Base-by-base conservation (phyloP, 2,329 filamentous ascomycete genomes). In the Ophiosphaerella herpotricha region DNA sequence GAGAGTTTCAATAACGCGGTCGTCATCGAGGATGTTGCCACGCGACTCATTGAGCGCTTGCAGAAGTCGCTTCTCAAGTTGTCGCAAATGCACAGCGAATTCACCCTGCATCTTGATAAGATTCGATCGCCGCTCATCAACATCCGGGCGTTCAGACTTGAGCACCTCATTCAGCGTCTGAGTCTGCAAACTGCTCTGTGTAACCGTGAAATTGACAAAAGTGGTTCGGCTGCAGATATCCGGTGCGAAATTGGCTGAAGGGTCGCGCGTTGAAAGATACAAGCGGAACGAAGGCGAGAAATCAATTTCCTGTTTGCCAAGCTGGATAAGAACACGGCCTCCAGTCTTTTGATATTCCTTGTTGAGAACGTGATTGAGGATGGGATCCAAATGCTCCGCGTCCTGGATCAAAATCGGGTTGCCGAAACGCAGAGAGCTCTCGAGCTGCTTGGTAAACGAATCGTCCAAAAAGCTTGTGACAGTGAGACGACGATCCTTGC, bases 341-440 rank as follows among this genome's bases (percentile, higher is more conserved):
- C 94, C 94, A 24, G 95, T 99, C 78, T 92, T 95, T 75, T 99
- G 95, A 74, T 99, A 99, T 71, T 99, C 94, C 74, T 99, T 99
- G 79, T 99, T 99, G 75, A 99, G 85, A 48, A 99, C 93, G 66
- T 99, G 94, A 69, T 97, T 99, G 64, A 99, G 86, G 52, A 99
- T 92, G 0, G 95, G 95, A 68, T 99, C 94, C 49, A 99, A 79
- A 71, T 99, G 90, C 75, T 99, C 95, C 1, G 94, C 95, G 73
- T 99, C 94, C 74, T 99, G 94, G 52, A 99, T 99, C 54, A 99
- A 84, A 60, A 99, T 99, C 1, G 94, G 93, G 70, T 99, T 99
- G 68, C 94, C 94, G 75, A 99, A 99, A 70, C 94, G 90, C 55
- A 99, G 81, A 14, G 94, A 94, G 68, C 92, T 97, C 77, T 99